Conservation (phyloP, 148 eudicot genomes). For the Camellia sinensis region DNA sequence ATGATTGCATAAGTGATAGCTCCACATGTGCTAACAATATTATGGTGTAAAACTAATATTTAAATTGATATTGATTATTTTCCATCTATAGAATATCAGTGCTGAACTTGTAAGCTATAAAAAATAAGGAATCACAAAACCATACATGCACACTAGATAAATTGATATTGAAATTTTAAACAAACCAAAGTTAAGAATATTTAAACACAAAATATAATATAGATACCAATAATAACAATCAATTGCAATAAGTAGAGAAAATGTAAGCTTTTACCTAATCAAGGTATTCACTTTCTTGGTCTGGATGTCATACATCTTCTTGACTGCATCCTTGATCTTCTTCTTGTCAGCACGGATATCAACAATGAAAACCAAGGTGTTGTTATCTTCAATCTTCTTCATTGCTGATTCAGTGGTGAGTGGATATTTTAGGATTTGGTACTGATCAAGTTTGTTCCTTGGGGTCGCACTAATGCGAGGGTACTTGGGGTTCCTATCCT, state of each 20-base stretch:
- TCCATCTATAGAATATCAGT: background rate
- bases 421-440: slow-evolving; percentile 75
- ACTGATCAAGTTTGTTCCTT: slow-evolving; percentile 79
- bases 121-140: background rate
- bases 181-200: background rate
- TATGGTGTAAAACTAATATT: background rate
- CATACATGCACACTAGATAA: background rate
- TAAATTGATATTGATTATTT: background rate
- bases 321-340: slow-evolving; percentile 79
- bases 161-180: too few relatives aligned
- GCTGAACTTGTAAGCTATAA: slow-evolving; percentile 4
- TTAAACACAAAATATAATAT: background rate
- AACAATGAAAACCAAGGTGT: slow-evolving; percentile 76
- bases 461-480: slow-evolving; percentile 76
- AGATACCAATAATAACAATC: background rate
- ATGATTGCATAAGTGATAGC: background rate
- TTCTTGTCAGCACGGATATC: slow-evolving; percentile 86
- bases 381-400: slow-evolving; percentile 89
- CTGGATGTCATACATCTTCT: slow-evolving; percentile 85
- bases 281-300: slow-evolving; percentile 81
- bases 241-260: background rate
- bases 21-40: background rate
- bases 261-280: slow-evolving; percentile 48
- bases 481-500: slow-evolving; percentile 69
- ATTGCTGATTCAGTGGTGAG: slow-evolving; percentile 87